phyloP scores from a whole-genome alignment of 331 rosid genomes.

The Rhamnella rubrinervis region DNA sequence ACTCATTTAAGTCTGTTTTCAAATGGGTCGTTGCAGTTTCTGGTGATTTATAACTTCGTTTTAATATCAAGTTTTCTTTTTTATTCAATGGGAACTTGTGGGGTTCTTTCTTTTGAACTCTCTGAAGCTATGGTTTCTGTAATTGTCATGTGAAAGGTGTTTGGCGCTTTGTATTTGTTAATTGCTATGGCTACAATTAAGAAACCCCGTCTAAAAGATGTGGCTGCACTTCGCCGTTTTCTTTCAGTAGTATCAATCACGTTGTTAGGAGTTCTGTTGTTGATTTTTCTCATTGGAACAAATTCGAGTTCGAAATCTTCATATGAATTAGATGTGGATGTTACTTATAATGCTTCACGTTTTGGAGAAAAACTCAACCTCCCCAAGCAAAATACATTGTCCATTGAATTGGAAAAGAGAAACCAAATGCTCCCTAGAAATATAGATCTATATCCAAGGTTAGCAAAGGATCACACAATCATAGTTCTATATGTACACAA shows the following conservation, averaged over 20 bases:
- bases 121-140: slow-evolving; percentile 31
- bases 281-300: slow-evolving; percentile 52
- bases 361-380: slow-evolving; percentile 32
- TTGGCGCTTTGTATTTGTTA: slow-evolving; percentile 20
- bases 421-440: slow-evolving; percentile 74
- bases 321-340: slow-evolving; percentile 34
- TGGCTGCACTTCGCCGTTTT: slow-evolving; percentile 60
- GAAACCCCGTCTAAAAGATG: slow-evolving; percentile 57
- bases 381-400: slow-evolving; percentile 66
- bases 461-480: slow-evolving; percentile 57
- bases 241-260: slow-evolving; percentile 52
- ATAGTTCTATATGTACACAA: slow-evolving; percentile 90
- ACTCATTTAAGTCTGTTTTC: slow-evolving; percentile 17
- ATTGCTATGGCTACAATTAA: slow-evolving; percentile 47
- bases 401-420: slow-evolving; percentile 54
- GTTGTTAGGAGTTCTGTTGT: slow-evolving; percentile 59
- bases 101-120: slow-evolving; percentile 10
- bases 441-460: slow-evolving; percentile 72
- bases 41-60: not conserved
- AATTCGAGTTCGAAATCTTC: slow-evolving; percentile 35
- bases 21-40: slow-evolving; percentile 20
- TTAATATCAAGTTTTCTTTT: slow-evolving; percentile 10
- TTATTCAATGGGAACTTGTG: not conserved
- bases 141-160: slow-evolving; percentile 18
- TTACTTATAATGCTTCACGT: slow-evolving; percentile 21